A percentile compares a stretch with the other conserved stretches of the same genome.
These are phyloP conservation scores for Hypoxylon cercidicola DNA, from an alignment of 495 filamentous ascomycete genomes.

Conservation along the genomic window DNA sequence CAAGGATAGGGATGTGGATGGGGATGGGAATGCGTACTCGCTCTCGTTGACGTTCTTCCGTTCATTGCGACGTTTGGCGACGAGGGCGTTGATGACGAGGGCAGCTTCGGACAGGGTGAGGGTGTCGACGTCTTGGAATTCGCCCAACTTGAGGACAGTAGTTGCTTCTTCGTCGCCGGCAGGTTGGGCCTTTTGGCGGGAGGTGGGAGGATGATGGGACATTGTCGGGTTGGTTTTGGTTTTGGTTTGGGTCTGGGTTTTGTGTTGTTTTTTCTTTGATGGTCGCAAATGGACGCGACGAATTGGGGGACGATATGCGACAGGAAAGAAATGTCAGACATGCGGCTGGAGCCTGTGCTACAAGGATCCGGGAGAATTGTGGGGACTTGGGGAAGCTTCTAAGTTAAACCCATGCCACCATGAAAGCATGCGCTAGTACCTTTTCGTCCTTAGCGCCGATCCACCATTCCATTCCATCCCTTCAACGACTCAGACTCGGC, in stretches of 20 bases:
- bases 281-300: constrained; percentile 16
- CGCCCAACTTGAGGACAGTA: constrained; percentile 83
- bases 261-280: constrained; percentile 1
- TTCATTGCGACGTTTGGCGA: constrained; percentile 74
- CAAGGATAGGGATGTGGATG: too few relatives aligned
- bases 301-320: constrained; percentile 23
- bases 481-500: too few relatives aligned
- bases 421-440: constrained; percentile 2
- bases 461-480: not conserved
- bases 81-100: constrained; percentile 86
- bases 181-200: constrained; percentile 76
- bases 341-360: constrained; percentile 25
- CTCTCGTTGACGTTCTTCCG: constrained; percentile 74
- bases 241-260: not conserved
- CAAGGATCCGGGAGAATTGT: constrained; percentile 13
- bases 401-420: not conserved
- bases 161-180: constrained; percentile 90
- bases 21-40: constrained; percentile 58
- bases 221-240: constrained; percentile 24
- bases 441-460: not conserved
- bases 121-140: constrained; percentile 88
- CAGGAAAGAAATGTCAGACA: constrained; percentile 30
- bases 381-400: constrained; percentile 18
- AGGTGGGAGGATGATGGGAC: constrained; percentile 60
- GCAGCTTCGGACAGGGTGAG: constrained; percentile 91